phyloP scores from a whole-genome alignment of 176 grass and related monocot genomes.

The Oryza meridionalis region DNA sequence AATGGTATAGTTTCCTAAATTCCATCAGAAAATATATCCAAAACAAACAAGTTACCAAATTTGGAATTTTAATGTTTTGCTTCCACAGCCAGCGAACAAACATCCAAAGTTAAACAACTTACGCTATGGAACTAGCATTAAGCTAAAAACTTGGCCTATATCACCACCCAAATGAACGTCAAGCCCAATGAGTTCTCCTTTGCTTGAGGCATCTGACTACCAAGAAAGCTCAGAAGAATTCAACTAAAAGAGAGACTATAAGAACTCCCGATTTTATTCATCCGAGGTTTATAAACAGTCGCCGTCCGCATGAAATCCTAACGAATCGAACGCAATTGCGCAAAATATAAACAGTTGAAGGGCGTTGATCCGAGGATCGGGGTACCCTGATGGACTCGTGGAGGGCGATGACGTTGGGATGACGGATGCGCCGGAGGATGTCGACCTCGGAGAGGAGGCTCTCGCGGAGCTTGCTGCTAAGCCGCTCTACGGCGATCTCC shows the following conservation, averaged over 20 bases:
- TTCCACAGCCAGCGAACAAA: background rate
- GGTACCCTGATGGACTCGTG: slow-evolving; percentile 72
- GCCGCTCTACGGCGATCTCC: slow-evolving; percentile 83
- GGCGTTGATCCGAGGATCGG: background rate
- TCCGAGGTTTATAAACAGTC: slow-evolving; percentile 9
- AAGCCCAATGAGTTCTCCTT: background rate
- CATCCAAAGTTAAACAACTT: background rate
- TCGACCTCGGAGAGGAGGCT: slow-evolving; percentile 92
- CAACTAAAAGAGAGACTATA: slow-evolving; percentile 11
- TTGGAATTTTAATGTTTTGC: slow-evolving; percentile 1
- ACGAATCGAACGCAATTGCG: slow-evolving; percentile 31
- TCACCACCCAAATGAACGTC: background rate
- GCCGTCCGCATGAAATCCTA: slow-evolving; percentile 8
- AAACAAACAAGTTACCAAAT: slow-evolving; percentile 1
- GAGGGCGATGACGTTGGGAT: slow-evolving; percentile 89
- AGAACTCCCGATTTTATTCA: slow-evolving; percentile 6
- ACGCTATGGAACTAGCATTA: background rate
- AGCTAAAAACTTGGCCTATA: background rate
- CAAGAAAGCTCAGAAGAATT: background rate
- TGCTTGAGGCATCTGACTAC: slow-evolving; percentile 13
- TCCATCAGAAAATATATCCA: slow-evolving; percentile 20
- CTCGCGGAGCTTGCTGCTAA: slow-evolving; percentile 85
- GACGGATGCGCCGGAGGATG: slow-evolving; percentile 76
- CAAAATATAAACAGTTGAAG: background rate
- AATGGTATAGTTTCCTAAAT: background rate